Base-by-base conservation (phyloP, 75 land plant genomes). In the Pinus taeda region DNA sequence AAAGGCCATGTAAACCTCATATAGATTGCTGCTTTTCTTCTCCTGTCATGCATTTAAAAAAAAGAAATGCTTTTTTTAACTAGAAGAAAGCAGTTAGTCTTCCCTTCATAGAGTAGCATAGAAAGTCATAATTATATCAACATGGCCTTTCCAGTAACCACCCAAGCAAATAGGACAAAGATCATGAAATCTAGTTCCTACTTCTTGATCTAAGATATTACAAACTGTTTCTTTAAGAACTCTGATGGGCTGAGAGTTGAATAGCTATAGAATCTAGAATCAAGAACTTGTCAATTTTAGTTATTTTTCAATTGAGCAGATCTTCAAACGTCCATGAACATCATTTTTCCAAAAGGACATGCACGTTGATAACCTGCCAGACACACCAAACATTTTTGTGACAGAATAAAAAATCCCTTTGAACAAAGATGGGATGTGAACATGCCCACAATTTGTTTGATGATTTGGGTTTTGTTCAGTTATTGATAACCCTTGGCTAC, bases 1-100 rank as follows among this genome's bases (percentile, higher is more conserved):
- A 83, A 77, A 60, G 92, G 90, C 57, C 83, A 92, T 37, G 91
- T 83, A 64, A 83, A 85, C 63, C 15, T 49, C 29, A 24, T 30
- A 3, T 53, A 37, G 79, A 45, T 15, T 60, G 17, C 53, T 33
- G 62, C 13, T 26, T 79, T 39, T 60, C 22, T 36, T 63, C 71
- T 55, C 73, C 67, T 1, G 36, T 74, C 7, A 58, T 74, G 13
- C 12, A 59, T 20, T n/a, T 36, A 0, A 8, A 2, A 60, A 53
- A 15, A 74, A 69, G 39, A 56, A 76, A 9, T 49, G 11, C 12
- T 49, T 49, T 49, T 49, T 7, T 9, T 49, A 1, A 11, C 11
- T 9, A 11, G 9, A 9, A 11, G 55, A 49, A 49, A 49, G 55
- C 55, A 49, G 12, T 9, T 9, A 39, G 55, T 49, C 55, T 49